phyloP scores from a whole-genome alignment of 106 monocot species.

The Vanilla planifolia region DNA sequence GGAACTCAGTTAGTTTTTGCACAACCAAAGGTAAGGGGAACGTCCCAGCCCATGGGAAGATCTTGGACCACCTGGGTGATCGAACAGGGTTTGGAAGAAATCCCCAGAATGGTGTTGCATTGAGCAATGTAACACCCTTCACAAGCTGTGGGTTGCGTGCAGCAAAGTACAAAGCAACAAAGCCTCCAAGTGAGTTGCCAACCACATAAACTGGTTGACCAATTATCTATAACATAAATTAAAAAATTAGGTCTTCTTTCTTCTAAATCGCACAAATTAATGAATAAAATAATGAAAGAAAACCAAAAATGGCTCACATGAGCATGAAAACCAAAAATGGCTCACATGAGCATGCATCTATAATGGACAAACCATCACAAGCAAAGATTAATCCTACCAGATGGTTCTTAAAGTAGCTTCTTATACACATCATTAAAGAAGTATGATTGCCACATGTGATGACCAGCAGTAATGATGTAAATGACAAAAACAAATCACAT shows the following conservation, averaged over 20 bases:
- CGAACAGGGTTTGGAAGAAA: conserved; percentile 76
- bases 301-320: too few species aligned
- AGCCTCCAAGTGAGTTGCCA: conserved; percentile 95
- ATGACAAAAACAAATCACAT: too few species aligned
- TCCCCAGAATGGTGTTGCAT: conserved; percentile 99
- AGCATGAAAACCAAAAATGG: neutral
- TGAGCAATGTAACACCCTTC: conserved; percentile 87
- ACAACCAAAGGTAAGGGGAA: conserved; percentile 72
- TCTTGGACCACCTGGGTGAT: conserved; percentile 67
- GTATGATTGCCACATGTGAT: too few species aligned
- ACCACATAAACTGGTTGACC: conserved; percentile 91
- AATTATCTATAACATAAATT: conserved; percentile 51
- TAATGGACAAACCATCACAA: neutral
- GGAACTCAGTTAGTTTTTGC: conserved; percentile 54
- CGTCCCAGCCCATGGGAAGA: conserved; percentile 90
- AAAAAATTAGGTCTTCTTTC: neutral
- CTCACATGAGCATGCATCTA: neutral
- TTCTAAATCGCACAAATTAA: too few species aligned
- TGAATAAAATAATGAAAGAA: too few species aligned
- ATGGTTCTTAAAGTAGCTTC: too few species aligned
- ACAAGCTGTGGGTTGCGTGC: conserved; percentile 66
- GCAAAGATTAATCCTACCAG: neutral
- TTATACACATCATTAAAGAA: too few species aligned
- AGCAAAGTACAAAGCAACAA: conserved; percentile 72
- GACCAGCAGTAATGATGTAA: too few species aligned